Base-by-base conservation (phyloP, 1,284 basidiomycete genomes). In the Phlebopus sp. region DNA sequence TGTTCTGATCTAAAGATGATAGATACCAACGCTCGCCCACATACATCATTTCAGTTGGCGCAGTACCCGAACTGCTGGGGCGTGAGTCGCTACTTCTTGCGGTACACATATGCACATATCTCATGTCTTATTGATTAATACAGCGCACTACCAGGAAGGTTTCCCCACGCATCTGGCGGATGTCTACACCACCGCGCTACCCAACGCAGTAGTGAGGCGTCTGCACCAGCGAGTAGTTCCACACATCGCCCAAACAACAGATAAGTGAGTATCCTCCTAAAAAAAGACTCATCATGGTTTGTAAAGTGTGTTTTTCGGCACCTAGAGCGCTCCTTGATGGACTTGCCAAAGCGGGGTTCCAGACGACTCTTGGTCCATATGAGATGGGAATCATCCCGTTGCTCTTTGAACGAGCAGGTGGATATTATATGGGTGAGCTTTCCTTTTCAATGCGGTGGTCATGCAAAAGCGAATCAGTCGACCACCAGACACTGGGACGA, bases 261-360 rank as follows among this genome's bases (percentile, higher is more conserved):
- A 61, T n/a, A 63, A 47, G 62, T 65, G 27, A 17, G 52, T 27
- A 21, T 2, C 2, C 21, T 0, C 7, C 11, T 40, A 5, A 15
- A n/a, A n/a, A n/a, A n/a, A n/a, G n/a, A n/a, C n/a, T n/a, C n/a
- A n/a, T n/a, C n/a, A n/a, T n/a, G n/a, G n/a, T n/a, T n/a, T n/a
- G n/a, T n/a, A 40, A 19, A 23, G 3, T 23, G 14, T 18, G n/a
- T 5, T 11, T 15, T 38, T 2, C n/a, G 5, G 21, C 14, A 17
- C 9, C 10, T 11, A 64, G 63, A 44, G 68, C 69, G 7, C 58
- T 76, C 14, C 58, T 77, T 4, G 63, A 69, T 2, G 68, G 65
- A 2, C 60, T 79, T 5, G 59, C 62, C 19, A 64, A 55, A 41
- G 70, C 58, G 10, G 75, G 75, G 0, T 79, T 78, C 63, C 67